Conservation (phyloP, 345 rosid species). For the Luvunga scandens region DNA sequence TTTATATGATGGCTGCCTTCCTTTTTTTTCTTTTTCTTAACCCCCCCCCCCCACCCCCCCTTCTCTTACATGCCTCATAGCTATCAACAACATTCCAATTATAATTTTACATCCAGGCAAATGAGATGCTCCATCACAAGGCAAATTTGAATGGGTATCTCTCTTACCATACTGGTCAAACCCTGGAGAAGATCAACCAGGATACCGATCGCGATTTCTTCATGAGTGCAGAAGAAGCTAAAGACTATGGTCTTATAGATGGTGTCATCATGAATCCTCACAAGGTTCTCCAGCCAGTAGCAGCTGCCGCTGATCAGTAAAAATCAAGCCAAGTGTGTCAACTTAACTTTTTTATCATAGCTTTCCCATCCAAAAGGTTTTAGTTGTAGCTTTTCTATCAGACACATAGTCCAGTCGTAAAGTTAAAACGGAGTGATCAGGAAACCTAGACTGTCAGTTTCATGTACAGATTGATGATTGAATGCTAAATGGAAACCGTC, state of each 20-base stretch:
- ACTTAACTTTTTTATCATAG: background rate
- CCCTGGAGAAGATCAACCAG: conserved; percentile 45
- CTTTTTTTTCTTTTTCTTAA: too few species aligned
- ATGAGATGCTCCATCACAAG: conserved; percentile 59
- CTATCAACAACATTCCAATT: background rate
- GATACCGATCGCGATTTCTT: conserved; percentile 65
- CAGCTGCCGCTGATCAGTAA: conserved; percentile 26
- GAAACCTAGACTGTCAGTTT: background rate
- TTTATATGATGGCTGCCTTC: background rate
- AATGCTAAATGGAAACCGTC: background rate
- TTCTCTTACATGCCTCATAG: background rate
- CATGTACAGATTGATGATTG: background rate
- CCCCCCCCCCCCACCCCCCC: too few species aligned
- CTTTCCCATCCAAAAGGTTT: background rate
- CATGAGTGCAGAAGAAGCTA: conserved; percentile 62
- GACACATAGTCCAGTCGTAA: background rate
- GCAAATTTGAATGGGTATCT: conserved; percentile 53
- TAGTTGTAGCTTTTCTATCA: background rate
- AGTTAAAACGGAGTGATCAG: background rate
- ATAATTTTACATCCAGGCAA: conserved; percentile 35
- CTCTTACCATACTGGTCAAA: conserved; percentile 52
- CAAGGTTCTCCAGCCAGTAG: conserved; percentile 42
- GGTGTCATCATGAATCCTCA: conserved; percentile 51
- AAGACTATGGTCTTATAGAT: conserved; percentile 62
- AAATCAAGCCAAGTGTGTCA: background rate